Conservation (phyloP, 768 basidiomycete species). For the Termitomyces sp. region DNA sequence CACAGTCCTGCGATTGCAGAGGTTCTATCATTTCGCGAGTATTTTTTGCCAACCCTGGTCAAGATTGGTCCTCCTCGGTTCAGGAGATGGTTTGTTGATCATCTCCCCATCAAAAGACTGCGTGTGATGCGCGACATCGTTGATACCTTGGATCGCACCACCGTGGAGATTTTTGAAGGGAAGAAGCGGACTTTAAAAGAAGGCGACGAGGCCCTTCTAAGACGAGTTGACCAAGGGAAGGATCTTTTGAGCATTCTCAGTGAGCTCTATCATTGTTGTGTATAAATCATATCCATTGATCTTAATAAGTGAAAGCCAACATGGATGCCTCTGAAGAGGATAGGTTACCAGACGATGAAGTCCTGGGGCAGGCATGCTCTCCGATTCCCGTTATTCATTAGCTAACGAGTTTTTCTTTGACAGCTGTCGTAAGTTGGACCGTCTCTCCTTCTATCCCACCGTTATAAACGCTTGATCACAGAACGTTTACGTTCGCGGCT, state of each 20-base stretch:
- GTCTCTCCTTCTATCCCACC: too few species aligned
- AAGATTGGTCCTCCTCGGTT: constrained; percentile 14
- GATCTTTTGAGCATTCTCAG: constrained; percentile 16
- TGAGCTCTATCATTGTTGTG: not conserved
- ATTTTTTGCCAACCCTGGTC: constrained; percentile 9
- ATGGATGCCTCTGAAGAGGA: constrained; percentile 8
- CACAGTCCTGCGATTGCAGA: constrained; percentile 5
- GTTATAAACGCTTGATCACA: not conserved
- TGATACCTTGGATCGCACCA: constrained; percentile 10
- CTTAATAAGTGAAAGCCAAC: constrained; percentile 8
- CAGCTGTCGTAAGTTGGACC: constrained; percentile 12
- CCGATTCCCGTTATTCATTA: not conserved
- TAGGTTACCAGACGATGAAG: constrained; percentile 19
- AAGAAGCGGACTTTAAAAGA: constrained; percentile 13
- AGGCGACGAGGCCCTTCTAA: constrained; percentile 9
- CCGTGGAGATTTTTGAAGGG: constrained; percentile 8
- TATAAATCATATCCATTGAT: not conserved
- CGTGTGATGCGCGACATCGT: constrained; percentile 10
- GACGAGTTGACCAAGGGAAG: constrained; percentile 6
- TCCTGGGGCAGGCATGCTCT: constrained; percentile 19
- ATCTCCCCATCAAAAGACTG: constrained; percentile 7
- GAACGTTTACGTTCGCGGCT: constrained; percentile 24
- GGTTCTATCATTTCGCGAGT: constrained; percentile 6
- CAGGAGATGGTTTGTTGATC: constrained; percentile 10
- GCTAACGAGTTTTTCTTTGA: not conserved